These are phyloP conservation scores for Beauveria rudraprayagi DNA, from an alignment of 2,329 filamentous ascomycete genomes.

Conservation along the genomic window DNA sequence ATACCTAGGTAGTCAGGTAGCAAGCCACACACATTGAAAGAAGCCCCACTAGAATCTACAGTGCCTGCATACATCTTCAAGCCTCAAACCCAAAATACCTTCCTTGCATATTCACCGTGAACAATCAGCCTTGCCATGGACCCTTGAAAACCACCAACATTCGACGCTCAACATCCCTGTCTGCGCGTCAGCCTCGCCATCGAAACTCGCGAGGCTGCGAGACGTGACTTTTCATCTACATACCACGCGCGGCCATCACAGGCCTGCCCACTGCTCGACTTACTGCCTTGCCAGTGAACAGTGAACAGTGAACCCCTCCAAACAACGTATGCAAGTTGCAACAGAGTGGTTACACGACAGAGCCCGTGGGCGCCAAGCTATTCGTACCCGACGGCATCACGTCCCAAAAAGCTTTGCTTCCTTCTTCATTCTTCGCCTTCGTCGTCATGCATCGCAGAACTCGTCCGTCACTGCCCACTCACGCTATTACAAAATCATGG, in stretches of 20 bases:
- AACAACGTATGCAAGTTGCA: not conserved
- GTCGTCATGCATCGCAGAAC: slow-evolving; percentile 18
- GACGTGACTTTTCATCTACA: not conserved
- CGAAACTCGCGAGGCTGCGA: not conserved
- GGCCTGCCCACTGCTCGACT: not conserved
- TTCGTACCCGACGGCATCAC: not conserved
- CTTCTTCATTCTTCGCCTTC: not conserved
- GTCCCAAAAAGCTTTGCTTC: not conserved
- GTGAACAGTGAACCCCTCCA: not conserved
- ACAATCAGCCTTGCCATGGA: not conserved
- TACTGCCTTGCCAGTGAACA: not conserved
- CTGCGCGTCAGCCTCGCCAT: slow-evolving; percentile 1
- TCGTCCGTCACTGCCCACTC: not conserved
- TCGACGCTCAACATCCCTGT: not conserved
- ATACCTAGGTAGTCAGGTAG: no score
- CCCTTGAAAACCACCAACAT: not conserved
- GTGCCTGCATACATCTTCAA: not conserved
- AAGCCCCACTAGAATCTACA: not conserved
- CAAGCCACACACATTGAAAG: no score
- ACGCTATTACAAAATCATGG: slow-evolving; percentile 17
- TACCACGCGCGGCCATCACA: not conserved
- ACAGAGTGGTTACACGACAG: not conserved
- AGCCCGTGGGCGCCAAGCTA: not conserved
- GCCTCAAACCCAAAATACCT: not conserved
- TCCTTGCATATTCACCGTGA: not conserved